Evolutionary conservation across 2,329 filamentous ascomycete genomes (phyloP).

Genomic region (Dactylellina cionopaga): DNA sequence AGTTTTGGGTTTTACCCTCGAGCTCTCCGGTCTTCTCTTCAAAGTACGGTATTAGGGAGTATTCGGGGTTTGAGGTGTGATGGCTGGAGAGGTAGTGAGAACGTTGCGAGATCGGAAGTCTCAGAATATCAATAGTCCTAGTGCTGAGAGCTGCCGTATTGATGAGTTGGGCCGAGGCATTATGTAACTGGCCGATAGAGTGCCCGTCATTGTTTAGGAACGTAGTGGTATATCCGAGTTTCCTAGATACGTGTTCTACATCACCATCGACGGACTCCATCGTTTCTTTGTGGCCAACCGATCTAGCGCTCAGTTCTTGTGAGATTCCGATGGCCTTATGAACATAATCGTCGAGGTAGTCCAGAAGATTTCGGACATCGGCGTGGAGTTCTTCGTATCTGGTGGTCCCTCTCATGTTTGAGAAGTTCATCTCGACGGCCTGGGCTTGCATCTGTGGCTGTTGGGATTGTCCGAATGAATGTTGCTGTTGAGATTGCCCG

Average conservation of each 20-base stretch:
- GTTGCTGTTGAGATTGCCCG: constrained; percentile 30
- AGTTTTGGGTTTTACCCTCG: constrained; percentile 62
- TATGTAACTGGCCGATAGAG: constrained; percentile 53
- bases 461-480: too few species aligned
- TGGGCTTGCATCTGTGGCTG: constrained; percentile 35
- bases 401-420: constrained; percentile 83
- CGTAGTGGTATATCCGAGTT: constrained; percentile 56
- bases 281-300: constrained; percentile 71
- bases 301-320: constrained; percentile 77
- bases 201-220: constrained; percentile 56
- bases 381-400: constrained; percentile 91
- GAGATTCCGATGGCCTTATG: constrained; percentile 80
- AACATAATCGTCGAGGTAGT: constrained; percentile 81
- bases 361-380: constrained; percentile 80
- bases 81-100: constrained; percentile 56
- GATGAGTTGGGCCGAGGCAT: constrained; percentile 54
- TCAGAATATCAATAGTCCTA: constrained; percentile 57
- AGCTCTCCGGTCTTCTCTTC: constrained; percentile 65
- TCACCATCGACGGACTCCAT: constrained; percentile 73
- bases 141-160: constrained; percentile 56
- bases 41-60: constrained; percentile 65
- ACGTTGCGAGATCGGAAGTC: constrained; percentile 55
- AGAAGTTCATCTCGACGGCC: constrained; percentile 70
- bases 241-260: constrained; percentile 69
- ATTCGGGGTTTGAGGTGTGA: constrained; percentile 55